Evolutionary conservation across 208 protist species (phyloP).

Genomic region (Wallacemonas sp.): DNA sequence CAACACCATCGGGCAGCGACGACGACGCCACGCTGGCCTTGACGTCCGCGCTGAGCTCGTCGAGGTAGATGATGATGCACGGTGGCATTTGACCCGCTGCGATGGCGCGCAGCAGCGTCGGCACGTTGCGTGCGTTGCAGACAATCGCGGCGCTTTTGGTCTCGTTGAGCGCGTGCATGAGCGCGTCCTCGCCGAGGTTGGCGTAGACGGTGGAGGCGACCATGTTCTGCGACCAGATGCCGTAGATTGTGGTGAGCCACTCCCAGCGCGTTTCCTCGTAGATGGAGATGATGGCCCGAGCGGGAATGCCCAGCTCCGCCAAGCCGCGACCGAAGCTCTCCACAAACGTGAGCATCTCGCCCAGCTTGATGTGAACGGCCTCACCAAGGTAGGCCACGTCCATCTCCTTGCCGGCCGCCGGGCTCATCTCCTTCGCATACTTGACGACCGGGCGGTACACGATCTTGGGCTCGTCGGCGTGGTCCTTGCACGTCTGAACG

Average conservation of each 20-base stretch:
- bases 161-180: conserved; percentile 67
- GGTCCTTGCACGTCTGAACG: conserved; percentile 23
- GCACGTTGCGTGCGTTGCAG: conserved; percentile 67
- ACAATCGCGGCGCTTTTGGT: conserved; percentile 62
- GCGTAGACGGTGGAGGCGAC: conserved; percentile 81
- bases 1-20: conserved; percentile 16
- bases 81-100: conserved; percentile 35
- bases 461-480: conserved; percentile 22
- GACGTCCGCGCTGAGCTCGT: conserved; percentile 32
- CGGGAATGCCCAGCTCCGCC: conserved; percentile 39
- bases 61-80: conserved; percentile 62
- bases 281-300: conserved; percentile 53
- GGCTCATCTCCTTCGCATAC: conserved; percentile 23
- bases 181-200: conserved; percentile 79
- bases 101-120: conserved; percentile 45
- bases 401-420: conserved; percentile 20
- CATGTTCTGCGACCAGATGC: conserved; percentile 62
- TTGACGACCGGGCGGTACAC: conserved; percentile 41
- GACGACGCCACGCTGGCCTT: background rate
- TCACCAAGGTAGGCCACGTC: conserved; percentile 52
- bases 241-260: conserved; percentile 78
- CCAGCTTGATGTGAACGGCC: conserved; percentile 31
- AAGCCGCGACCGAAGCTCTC: conserved; percentile 55
- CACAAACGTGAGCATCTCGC: conserved; percentile 42
- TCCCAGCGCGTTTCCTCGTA: conserved; percentile 87